Evolutionary conservation across 2,329 filamentous ascomycete species (phyloP), one percentile per base, ranked within the genome.

Genomic region (Epichloe gansuensis): DNA sequence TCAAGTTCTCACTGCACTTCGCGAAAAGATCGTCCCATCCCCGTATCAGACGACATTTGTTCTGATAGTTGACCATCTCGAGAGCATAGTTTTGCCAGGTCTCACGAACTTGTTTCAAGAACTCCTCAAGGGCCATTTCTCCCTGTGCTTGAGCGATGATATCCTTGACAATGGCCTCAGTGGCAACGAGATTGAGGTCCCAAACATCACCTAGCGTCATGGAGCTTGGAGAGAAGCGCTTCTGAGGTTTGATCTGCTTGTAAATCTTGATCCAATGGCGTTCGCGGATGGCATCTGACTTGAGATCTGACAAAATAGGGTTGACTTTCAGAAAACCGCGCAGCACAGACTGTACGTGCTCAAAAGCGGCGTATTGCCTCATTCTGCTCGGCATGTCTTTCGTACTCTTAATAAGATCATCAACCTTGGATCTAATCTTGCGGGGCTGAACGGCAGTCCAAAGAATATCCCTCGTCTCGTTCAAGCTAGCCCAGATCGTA

Each of bases 361-460:
- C 94, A 65, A 98, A 99, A n/a, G 94, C 94, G 60, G 94, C 91
- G 67, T 99, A 99, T 64, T 98, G 94, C 55, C 94, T 84, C 91
- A 98, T 97, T 54, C 93, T 84, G 68, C 89, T 95, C 0, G 94
- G 93, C 93, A 98, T 97, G 56, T 97, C 91, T 71, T 95, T 97
- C 38, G 90, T 97, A 79, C 95, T 95, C 74, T 95, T 95, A 66
- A 97, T 88, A 50, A 97, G 78, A 47, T 85, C 84, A 63, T 98
- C 91, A 49, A 99, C 84, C 56, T 88, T 87, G 60, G 87, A 81
- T 39, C 93, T 82, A 53, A 98, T 82, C 71, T 97, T 98, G 57
- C 93, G 81, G 8, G 94, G 91, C 64, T 97, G 89, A 1, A 98
- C 87, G 63, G 88, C 95, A 52, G 85, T 94, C 94, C 94, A 99